Evolutionary conservation across 2,329 filamentous ascomycete genomes (phyloP).

Genomic region (Mollisia scopiformis): DNA sequence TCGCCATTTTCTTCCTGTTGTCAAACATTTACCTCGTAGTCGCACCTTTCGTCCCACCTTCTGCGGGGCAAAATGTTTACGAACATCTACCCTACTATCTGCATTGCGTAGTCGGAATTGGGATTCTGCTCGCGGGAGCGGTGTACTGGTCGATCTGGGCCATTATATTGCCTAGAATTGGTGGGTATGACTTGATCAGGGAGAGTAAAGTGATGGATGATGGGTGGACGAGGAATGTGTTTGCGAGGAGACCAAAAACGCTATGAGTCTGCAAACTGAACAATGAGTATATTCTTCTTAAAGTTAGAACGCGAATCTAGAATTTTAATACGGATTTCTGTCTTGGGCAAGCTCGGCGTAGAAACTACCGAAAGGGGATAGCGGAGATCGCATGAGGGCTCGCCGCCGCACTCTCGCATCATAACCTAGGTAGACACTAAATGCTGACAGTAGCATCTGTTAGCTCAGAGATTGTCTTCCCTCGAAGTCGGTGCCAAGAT

Average conservation of each 20-base stretch:
- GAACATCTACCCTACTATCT: constrained; percentile 58
- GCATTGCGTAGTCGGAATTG: constrained; percentile 60
- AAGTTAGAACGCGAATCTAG: too few relatives aligned
- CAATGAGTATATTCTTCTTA: neutral
- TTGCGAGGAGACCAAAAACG: neutral
- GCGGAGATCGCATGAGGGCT: too few relatives aligned
- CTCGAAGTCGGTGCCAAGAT: too few relatives aligned
- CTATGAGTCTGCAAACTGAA: neutral
- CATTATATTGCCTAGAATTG: constrained; percentile 52
- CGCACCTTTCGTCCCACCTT: constrained; percentile 59
- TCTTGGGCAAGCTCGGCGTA: too few relatives aligned
- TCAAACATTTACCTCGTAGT: constrained; percentile 64
- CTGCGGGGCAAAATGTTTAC: constrained; percentile 55
- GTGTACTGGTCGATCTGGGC: constrained; percentile 62
- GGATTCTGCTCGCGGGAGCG: constrained; percentile 53
- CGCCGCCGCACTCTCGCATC: too few relatives aligned
- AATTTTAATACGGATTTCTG: too few relatives aligned
- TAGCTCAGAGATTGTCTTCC: too few relatives aligned
- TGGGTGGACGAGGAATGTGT: constrained; percentile 57
- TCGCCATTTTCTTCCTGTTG: constrained; percentile 60
- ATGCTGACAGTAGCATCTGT: too few relatives aligned
- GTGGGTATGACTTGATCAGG: constrained; percentile 57
- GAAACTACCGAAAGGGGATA: too few relatives aligned
- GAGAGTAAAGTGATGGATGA: constrained; percentile 60
- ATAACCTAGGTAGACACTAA: too few relatives aligned